Base-by-base conservation (phyloP, 164 flowering plant species). In the Malania oleifera region DNA sequence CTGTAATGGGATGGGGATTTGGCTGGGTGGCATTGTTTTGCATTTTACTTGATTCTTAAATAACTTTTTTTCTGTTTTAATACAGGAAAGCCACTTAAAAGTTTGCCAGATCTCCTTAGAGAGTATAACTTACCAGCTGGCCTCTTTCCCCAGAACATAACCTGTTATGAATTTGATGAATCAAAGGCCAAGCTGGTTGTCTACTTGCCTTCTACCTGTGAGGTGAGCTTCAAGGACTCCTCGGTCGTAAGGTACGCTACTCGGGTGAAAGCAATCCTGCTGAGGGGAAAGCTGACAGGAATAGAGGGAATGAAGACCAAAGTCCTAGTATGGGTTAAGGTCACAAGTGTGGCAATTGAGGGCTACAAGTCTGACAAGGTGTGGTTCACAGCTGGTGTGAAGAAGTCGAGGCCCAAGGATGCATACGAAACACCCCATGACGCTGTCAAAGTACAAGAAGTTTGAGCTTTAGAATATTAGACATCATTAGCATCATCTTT, bases 271-370 rank as follows among this genome's bases (percentile, higher is more conserved):
- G 86, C 63, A 17, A 74, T 59, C 45, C 78, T 93, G 27, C 19
- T 73, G 51, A 82, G 88, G 56, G 98, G 98, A 56, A 93, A 87
- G 77, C 87, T 93, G 20, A 65, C 74, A 0, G 75, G 81, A 37
- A 75, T 93, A 22, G 98, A 93, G 60, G 98, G 97, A 60, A 86
- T 93, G 95, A 93, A 93, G 73, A 93, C 95, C 3, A 93, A 87
- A 68, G 82, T 84, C 39, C 67, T 93, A 25, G 86, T 93, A 9
- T 93, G 98, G 98, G 96, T 89, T 25, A 89, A 87, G 70, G 90
- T 93, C 47, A 87, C 89, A 19, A 75, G 60, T 23, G 74, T 93
- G 20, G 61, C 80, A 8, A 80, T 89, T 6, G 98, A 92, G 55
- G 67, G 88, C 67, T 73, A 68, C 73, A 92, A 79, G 70, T 84